Base-by-base conservation (phyloP, 352 stramenopile species). In the Elongisporangium anandrum region DNA sequence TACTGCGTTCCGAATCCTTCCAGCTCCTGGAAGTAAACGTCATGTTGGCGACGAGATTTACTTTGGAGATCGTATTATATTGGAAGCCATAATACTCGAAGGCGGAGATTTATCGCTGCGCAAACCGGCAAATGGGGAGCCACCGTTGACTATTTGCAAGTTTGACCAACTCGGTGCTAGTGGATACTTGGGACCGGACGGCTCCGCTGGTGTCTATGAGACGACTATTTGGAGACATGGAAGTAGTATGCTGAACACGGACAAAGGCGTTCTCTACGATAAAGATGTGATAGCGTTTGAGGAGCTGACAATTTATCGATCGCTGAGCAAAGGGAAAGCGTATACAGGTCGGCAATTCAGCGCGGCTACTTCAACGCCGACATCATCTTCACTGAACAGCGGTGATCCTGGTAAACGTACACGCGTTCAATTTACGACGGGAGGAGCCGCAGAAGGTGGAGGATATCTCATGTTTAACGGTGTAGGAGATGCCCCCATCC, bases 401-500 rank as follows among this genome's bases (percentile, higher is more conserved):
- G 20, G 20, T 15, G 49, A 29, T 22, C 49, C 20, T 4, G 49
- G 22, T 23, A 26, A 53, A 53, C 20, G 49, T 5, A 53, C 20
- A 17, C 20, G 49, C 49, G 20, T 53, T 0, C 20, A 47, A 45
- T 57, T 22, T 29, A 45, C 34, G 4, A 45, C 34, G 34, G 34
- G 34, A 17, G 34, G 34, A 52, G 66, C 66, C n/a, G 73, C 71
- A 16, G 73, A 85, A 55, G 80, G 83, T 24, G 82, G 85, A 20
- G 85, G 85, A 0, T 95, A 95, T 61, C 60, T 95, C 19, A 95
- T 95, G 85, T 95, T 91, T 50, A 92, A 95, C 41, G 85, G 85
- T 50, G 71, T 95, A 21, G 85, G 85, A 5, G 85, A 95, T 60
- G 85, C 85, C 7, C 85, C 85, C 0, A 85, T 95, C 48, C 81